Base-by-base conservation (phyloP, 2,329 filamentous ascomycete species). In the Claviceps sp. region DNA sequence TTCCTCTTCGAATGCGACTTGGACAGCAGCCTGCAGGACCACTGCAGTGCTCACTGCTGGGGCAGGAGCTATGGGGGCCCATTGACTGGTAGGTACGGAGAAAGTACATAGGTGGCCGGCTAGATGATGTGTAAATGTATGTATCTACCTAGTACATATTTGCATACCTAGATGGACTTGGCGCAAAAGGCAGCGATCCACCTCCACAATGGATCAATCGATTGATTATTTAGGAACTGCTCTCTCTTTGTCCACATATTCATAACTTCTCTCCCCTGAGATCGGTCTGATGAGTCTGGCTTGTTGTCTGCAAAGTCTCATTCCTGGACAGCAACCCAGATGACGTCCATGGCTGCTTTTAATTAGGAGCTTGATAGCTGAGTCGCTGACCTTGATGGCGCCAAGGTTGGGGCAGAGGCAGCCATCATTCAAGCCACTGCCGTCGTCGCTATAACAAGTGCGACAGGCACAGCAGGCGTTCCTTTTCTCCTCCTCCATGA, bases 231-330 rank as follows among this genome's bases (percentile, higher is more conserved):
- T 24, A 30, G 26, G 26, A 30, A 30, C 8, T 30, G 26, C 26
- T 30, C 8, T 30, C 26, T 30, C 8, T 30, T 9, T 47, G 38
- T 46, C 47, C 42, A 41, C 46, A 14, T 52, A 40, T 49, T 24
- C 44, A 2, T 3, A 20, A 20, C 20, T 40, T 37, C n/a, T n/a
- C 9, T 30, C 4, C 26, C 26, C 8, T 26, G 26, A 26, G 26
- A 30, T 30, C 26, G 26, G 7, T 30, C 40, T 41, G n/a, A 20
- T 41, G 24, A 46, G 7, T 40, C 16, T 45, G 46, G 22, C 45
- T 34, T 8, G 38, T 47, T 38, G 45, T 48, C 37, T 30, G 51
- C 38, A 49, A 47, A 52, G 51, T 41, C 41, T 48, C 51, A 40
- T 46, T 47, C 34, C 14, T 36, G 37, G 24, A 37, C 49, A n/a